A percentile compares a stretch with the other conserved stretches of the same genome.
Evolutionary conservation across 495 filamentous ascomycete genomes (phyloP).

Genomic region (Aspergillus carlsbadensis): DNA sequence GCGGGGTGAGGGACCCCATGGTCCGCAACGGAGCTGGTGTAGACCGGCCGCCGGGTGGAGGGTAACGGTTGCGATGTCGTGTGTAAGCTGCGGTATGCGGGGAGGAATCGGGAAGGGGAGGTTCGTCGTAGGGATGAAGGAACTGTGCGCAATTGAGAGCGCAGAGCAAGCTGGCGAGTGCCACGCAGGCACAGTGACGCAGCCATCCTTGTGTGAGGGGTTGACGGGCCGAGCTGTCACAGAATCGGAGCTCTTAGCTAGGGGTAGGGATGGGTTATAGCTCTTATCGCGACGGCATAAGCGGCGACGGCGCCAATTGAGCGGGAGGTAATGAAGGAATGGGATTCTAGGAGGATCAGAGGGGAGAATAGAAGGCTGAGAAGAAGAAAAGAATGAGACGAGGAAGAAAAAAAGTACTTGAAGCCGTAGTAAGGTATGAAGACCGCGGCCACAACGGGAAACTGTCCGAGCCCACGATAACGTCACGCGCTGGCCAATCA

Average conservation of each 20-base stretch:
- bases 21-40: constrained; percentile 41
- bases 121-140: constrained; percentile 10
- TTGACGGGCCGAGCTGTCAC: constrained; percentile 3
- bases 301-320: constrained; percentile 3
- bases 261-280: constrained; percentile 2
- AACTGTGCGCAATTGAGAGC: constrained; percentile 30
- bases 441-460: constrained; percentile 24
- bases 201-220: constrained; percentile 32
- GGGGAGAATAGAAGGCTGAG: constrained; percentile 29
- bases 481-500: constrained; percentile 16
- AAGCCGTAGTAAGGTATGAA: constrained; percentile 6
- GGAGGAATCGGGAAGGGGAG: constrained; percentile 28
- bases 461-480: constrained; percentile 18
- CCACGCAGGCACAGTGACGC: constrained; percentile 43
- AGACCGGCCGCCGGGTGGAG: constrained; percentile 34
- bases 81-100: constrained; percentile 27
- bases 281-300: background rate
- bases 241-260: background rate
- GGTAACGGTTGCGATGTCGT: constrained; percentile 27
- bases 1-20: constrained; percentile 44
- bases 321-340: constrained; percentile 3
- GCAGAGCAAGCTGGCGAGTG: constrained; percentile 42
- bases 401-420: background rate
- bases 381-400: constrained; percentile 16
- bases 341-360: no score